Evolutionary conservation across 148 eudicot species (phyloP).

Genomic region (Camellia japonica): DNA sequence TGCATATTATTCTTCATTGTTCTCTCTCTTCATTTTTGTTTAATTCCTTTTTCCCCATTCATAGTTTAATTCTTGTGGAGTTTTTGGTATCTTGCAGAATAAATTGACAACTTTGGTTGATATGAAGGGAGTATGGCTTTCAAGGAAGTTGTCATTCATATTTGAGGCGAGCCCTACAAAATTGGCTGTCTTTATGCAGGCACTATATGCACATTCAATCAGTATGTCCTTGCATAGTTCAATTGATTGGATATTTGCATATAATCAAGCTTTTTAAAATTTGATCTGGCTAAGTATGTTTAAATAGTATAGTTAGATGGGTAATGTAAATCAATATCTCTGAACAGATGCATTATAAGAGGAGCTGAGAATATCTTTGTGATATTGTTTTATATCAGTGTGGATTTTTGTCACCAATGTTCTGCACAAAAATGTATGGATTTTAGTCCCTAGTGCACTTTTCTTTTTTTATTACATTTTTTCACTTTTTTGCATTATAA

Average conservation of each 20-base stretch:
- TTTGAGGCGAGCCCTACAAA: conserved; percentile 70
- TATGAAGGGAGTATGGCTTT: conserved; percentile 74
- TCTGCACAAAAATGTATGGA: too few species aligned
- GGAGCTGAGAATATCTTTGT: too few species aligned
- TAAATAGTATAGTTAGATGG: too few species aligned
- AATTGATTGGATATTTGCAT: not conserved
- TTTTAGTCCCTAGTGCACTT: too few species aligned
- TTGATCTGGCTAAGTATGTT: not conserved
- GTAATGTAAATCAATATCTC: too few species aligned
- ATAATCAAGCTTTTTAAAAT: too few species aligned
- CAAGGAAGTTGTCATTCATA: conserved; percentile 65
- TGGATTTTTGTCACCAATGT: too few species aligned
- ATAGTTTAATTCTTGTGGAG: not conserved
- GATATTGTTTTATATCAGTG: too few species aligned
- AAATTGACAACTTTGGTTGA: conserved; percentile 44
- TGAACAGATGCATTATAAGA: too few species aligned
- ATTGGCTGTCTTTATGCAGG: conserved; percentile 64
- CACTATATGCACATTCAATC: conserved; percentile 60
- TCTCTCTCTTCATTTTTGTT: not conserved
- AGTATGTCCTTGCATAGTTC: conserved; percentile 35
- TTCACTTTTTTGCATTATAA: too few species aligned
- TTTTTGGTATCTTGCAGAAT: conserved; percentile 29
- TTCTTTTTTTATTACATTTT: too few species aligned
- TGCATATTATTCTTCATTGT: not conserved
- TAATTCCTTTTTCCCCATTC: too few species aligned